These are phyloP conservation scores for Plasmodium adleri DNA, from an alignment of 169 alveolate species.

Conservation along the genomic window DNA sequence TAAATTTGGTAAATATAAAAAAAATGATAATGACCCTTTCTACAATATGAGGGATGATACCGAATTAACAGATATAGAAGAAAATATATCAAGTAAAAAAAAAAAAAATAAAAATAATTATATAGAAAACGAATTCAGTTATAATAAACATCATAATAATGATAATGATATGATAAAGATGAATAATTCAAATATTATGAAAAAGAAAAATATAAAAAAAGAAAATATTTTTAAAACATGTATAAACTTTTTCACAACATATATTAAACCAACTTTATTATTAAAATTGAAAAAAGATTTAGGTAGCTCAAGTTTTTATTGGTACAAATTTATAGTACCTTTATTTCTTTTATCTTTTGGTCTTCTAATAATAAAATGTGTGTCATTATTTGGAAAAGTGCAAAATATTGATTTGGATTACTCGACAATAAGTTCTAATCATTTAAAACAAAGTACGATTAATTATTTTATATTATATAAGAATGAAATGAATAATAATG, in stretches of 20 bases:
- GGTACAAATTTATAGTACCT: slow-evolving; percentile 66
- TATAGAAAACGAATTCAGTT: background rate
- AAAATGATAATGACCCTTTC: background rate
- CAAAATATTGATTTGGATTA: slow-evolving; percentile 34
- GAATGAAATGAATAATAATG: background rate
- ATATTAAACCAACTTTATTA: slow-evolving; percentile 34
- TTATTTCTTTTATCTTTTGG: slow-evolving; percentile 49
- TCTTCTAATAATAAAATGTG: slow-evolving; percentile 53
- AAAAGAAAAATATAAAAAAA: background rate
- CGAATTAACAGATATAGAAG: background rate
- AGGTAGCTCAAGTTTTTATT: slow-evolving; percentile 33
- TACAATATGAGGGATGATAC: too few species aligned
- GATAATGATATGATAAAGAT: background rate
- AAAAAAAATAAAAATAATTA: background rate
- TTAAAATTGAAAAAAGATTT: slow-evolving; percentile 48
- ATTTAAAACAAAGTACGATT: slow-evolving; percentile 21
- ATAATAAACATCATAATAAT: background rate
- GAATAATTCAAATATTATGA: background rate
- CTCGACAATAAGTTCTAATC: slow-evolving; percentile 25
- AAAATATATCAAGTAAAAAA: background rate
- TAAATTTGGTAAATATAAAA: background rate
- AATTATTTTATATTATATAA: slow-evolving; percentile 50
- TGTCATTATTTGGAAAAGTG: slow-evolving; percentile 41
- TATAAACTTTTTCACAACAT: slow-evolving; percentile 11
- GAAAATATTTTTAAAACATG: background rate